phyloP scores from a whole-genome alignment of 1,139 yeast species.

The Pichiaceae sp. region DNA sequence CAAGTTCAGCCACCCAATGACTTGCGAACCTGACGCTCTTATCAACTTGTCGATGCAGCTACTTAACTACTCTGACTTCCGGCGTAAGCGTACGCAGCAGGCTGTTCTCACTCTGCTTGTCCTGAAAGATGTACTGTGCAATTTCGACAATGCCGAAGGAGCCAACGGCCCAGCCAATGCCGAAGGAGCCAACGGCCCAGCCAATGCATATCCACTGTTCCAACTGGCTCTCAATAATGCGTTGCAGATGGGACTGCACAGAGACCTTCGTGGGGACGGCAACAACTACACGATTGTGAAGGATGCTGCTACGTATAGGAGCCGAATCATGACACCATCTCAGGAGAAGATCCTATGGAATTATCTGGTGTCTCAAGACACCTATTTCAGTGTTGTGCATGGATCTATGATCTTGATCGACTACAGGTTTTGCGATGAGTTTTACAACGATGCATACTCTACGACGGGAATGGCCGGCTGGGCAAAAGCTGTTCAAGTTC shows the following conservation, averaged over 20 bases:
- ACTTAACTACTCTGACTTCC: conserved; percentile 6
- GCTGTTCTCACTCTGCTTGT: conserved; percentile 1
- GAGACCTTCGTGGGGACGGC: conserved; percentile 3
- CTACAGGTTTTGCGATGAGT: conserved; percentile 9
- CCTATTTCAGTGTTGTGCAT: conserved; percentile 5
- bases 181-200: conserved; percentile 12
- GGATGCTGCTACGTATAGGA: neutral
- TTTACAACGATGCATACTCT: neutral
- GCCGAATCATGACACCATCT: neutral
- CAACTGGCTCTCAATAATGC: conserved; percentile 8
- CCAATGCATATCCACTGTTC: conserved; percentile 6
- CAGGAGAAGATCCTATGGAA: conserved; percentile 1
- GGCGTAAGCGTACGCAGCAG: conserved; percentile 2
- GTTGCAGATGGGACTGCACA: conserved; percentile 14
- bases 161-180: conserved; percentile 10
- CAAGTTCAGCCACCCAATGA: neutral
- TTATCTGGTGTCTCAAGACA: neutral
- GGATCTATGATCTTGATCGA: conserved; percentile 15
- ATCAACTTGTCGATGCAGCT: conserved; percentile 3
- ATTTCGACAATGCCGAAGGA: conserved; percentile 5
- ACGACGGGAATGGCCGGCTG: too few species aligned
- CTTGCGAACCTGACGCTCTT: conserved; percentile 4
- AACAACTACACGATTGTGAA: neutral
- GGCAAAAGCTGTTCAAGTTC: neutral
- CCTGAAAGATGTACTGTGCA: conserved; percentile 1